phyloP scores from a whole-genome alignment of 2,329 filamentous ascomycete species.

The Talaromyces sp. region DNA sequence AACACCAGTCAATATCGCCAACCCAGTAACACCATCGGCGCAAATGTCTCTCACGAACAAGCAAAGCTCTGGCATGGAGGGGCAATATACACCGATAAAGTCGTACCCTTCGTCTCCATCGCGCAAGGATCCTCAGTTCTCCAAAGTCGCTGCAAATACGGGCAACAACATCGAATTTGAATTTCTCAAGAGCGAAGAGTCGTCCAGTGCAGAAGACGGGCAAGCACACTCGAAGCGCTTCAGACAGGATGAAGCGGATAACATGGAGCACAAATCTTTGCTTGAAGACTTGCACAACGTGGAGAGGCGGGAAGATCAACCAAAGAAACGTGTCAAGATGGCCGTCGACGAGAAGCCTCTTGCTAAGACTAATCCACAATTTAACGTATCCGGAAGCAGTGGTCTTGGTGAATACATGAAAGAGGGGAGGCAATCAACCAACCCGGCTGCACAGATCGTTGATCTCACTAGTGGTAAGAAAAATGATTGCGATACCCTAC shows the following conservation, averaged over 20 bases:
- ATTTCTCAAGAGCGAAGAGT: conserved; percentile 22
- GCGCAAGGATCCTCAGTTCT: neutral
- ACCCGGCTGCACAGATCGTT: conserved; percentile 42
- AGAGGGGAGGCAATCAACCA: conserved; percentile 46
- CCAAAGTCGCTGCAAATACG: neutral
- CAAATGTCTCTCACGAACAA: neutral
- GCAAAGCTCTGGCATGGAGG: neutral
- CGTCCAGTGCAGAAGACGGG: conserved; percentile 17
- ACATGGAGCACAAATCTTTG: conserved; percentile 28
- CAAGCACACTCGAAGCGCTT: conserved; percentile 20
- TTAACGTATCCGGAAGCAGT: conserved; percentile 47
- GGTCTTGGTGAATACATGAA: conserved; percentile 62
- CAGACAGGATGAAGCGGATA: conserved; percentile 13
- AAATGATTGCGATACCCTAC: neutral
- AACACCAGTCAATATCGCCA: neutral
- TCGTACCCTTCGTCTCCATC: neutral
- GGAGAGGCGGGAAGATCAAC: conserved; percentile 56
- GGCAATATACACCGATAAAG: neutral
- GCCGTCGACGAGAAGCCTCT: conserved; percentile 40
- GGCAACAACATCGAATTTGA: conserved; percentile 18
- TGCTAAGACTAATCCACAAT: conserved; percentile 37
- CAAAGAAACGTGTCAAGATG: conserved; percentile 62
- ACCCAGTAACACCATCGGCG: neutral
- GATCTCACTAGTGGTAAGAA: conserved; percentile 37
- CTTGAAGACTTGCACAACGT: conserved; percentile 74